These are phyloP conservation scores for Mallotus nudiflorus DNA, from an alignment of 345 rosid genomes.

Conservation along the genomic window DNA sequence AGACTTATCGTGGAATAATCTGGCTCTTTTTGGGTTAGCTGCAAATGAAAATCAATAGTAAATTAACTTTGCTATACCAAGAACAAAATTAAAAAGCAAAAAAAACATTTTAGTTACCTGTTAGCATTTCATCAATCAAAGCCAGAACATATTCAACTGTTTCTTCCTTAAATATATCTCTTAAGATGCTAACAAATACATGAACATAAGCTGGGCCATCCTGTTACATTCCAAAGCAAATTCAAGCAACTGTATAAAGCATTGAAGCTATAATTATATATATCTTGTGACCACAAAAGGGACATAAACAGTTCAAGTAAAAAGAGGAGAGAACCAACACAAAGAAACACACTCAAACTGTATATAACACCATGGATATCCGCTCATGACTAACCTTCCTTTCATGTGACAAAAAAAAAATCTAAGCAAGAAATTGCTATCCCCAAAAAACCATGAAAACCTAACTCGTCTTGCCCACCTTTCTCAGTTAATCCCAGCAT, in stretches of 20 bases:
- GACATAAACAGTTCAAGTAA: neutral
- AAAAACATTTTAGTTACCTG: constrained; percentile 45
- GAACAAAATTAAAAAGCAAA: constrained; percentile 2
- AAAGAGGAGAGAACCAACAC: neutral
- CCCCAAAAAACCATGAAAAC: neutral
- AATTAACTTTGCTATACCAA: constrained; percentile 17
- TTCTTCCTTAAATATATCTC: constrained; percentile 90
- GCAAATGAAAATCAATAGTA: constrained; percentile 35
- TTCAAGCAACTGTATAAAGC: neutral
- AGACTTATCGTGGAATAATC: constrained; percentile 83
- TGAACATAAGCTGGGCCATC: constrained; percentile 92
- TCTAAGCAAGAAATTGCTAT: neutral
- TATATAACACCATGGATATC: neutral
- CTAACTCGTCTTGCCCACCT: neutral
- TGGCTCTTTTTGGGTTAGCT: constrained; percentile 91
- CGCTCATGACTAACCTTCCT: neutral
- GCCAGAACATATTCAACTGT: constrained; percentile 97
- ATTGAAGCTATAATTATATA: neutral
- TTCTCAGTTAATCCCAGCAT: neutral
- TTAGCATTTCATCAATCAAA: constrained; percentile 84
- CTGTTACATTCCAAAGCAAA: constrained; percentile 43
- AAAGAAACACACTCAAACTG: neutral
- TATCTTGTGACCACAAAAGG: neutral
- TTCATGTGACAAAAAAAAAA: neutral
- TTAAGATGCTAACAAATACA: constrained; percentile 81